A percentile compares a stretch with the other conserved stretches of the same genome.
Evolutionary conservation across 2,329 filamentous ascomycete genomes (phyloP).

Genomic region (Cladorrhinum sp.): DNA sequence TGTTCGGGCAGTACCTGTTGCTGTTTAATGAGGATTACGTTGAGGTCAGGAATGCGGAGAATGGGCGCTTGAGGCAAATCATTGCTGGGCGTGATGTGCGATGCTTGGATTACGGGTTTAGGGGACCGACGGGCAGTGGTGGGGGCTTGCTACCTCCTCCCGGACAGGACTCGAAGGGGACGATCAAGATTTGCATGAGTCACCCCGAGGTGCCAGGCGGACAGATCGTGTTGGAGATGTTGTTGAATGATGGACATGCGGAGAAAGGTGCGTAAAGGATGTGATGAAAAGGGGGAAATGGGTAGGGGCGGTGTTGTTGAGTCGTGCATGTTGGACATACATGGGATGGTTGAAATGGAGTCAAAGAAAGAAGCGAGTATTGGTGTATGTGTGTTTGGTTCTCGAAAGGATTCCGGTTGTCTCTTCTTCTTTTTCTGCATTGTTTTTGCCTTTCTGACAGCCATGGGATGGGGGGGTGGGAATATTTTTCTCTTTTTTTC

Average conservation of each 20-base stretch:
- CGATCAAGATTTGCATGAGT: constrained; percentile 91
- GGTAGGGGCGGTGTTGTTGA: neutral
- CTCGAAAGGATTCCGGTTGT: too few relatives aligned
- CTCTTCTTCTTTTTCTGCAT: neutral
- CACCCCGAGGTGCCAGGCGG: constrained; percentile 82
- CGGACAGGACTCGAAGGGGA: constrained; percentile 57
- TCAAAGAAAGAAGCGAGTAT: too few relatives aligned
- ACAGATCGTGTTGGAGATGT: constrained; percentile 87
- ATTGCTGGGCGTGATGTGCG: constrained; percentile 88
- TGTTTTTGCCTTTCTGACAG: too few relatives aligned
- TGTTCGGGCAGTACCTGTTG: constrained; percentile 87
- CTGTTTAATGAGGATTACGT: constrained; percentile 96
- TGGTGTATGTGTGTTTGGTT: too few relatives aligned
- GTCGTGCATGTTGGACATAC: too few relatives aligned
- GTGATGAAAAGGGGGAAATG: neutral
- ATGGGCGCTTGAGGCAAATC: constrained; percentile 88
- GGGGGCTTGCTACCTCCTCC: constrained; percentile 19
- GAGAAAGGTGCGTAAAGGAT: constrained; percentile 38
- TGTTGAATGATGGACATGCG: constrained; percentile 81
- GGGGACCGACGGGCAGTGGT: constrained; percentile 53
- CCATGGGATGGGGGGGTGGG: too few relatives aligned
- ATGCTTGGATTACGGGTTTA: constrained; percentile 80
- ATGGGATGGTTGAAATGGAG: too few relatives aligned
- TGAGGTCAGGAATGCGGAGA: constrained; percentile 94
- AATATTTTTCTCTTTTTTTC: neutral